Conservation (phyloP, 1,139 yeast genomes). For the Pichia sp. region DNA sequence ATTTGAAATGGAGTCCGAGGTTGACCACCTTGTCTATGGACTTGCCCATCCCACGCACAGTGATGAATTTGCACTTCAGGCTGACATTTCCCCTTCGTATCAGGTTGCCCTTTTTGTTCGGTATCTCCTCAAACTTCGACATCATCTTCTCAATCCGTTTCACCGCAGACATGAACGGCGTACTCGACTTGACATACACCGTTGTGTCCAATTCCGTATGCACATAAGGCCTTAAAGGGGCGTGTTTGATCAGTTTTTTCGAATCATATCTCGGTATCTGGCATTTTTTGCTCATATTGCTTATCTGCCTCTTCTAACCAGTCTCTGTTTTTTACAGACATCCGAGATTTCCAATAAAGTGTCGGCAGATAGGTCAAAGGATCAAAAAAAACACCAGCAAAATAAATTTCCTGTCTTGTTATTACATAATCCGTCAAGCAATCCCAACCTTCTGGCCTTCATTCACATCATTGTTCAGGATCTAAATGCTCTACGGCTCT, state of each 20-base stretch:
- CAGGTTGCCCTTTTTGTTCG: conserved; percentile 29
- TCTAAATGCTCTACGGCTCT: too few relatives aligned
- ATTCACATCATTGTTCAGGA: too few relatives aligned
- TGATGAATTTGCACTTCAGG: conserved; percentile 39
- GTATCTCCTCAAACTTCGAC: conserved; percentile 30
- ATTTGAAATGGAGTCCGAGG: conserved; percentile 50
- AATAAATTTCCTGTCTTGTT: not conserved
- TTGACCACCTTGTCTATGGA: conserved; percentile 53
- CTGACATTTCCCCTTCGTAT: conserved; percentile 32
- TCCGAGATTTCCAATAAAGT: too few relatives aligned
- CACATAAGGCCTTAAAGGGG: conserved; percentile 37
- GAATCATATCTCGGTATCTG: not conserved
- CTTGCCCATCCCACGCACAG: conserved; percentile 66
- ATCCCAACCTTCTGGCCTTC: not conserved
- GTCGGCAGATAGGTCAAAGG: too few relatives aligned
- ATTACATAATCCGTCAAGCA: not conserved
- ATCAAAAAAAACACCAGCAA: too few relatives aligned
- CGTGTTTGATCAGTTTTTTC: conserved; percentile 43
- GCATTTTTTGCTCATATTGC: conserved; percentile 1
- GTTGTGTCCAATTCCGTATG: conserved; percentile 44
- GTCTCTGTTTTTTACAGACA: not conserved
- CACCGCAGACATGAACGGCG: conserved; percentile 61
- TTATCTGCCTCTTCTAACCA: not conserved
- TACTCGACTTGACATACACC: conserved; percentile 50
- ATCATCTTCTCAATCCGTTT: conserved; percentile 52